Evolutionary conservation across 306 rosid genomes (phyloP).

Genomic region (Quillaja saponaria): DNA sequence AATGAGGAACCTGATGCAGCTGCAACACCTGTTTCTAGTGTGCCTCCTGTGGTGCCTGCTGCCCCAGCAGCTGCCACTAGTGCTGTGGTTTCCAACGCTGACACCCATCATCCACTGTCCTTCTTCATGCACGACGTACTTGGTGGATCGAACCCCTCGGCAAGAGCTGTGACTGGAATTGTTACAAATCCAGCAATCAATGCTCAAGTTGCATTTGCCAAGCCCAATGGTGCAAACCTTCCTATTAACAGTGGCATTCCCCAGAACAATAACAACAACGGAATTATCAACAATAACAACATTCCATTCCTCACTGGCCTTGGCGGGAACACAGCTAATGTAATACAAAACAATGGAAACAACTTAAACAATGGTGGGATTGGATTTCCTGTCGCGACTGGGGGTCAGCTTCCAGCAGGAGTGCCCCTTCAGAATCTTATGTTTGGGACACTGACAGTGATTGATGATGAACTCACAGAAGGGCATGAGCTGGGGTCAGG

Average conservation of each 20-base stretch:
- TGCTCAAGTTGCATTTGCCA: slow-evolving; percentile 82
- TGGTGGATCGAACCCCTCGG: slow-evolving; percentile 77
- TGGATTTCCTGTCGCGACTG: slow-evolving; percentile 46
- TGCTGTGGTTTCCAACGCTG: slow-evolving; percentile 17
- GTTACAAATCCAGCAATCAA: slow-evolving; percentile 72
- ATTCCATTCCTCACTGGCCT: slow-evolving; percentile 89
- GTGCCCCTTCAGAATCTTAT: slow-evolving; percentile 57
- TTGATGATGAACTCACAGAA: slow-evolving; percentile 80
- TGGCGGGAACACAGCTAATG: slow-evolving; percentile 48
- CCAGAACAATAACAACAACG: slow-evolving; percentile 65
- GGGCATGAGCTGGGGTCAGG: slow-evolving; percentile 76
- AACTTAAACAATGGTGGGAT: slow-evolving; percentile 41
- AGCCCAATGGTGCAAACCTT: slow-evolving; percentile 80
- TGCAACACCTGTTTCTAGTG: slow-evolving; percentile 25
- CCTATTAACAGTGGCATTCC: slow-evolving; percentile 60
- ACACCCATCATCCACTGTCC: slow-evolving; percentile 35
- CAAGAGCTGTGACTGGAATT: slow-evolving; percentile 70
- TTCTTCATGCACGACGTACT: slow-evolving; percentile 85
- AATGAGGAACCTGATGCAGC: slow-evolving; percentile 6
- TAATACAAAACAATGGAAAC: slow-evolving; percentile 54
- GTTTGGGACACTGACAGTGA: slow-evolving; percentile 80
- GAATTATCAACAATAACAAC: slow-evolving; percentile 71
- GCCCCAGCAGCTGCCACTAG: slow-evolving; percentile 24
- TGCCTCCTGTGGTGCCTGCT: slow-evolving; percentile 26
- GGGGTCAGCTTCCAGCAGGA: slow-evolving; percentile 57